Evolutionary conservation across 768 basidiomycete genomes (phyloP), one percentile per base, ranked within the genome.

Genomic region (Rhizopogon vesiculosus): DNA sequence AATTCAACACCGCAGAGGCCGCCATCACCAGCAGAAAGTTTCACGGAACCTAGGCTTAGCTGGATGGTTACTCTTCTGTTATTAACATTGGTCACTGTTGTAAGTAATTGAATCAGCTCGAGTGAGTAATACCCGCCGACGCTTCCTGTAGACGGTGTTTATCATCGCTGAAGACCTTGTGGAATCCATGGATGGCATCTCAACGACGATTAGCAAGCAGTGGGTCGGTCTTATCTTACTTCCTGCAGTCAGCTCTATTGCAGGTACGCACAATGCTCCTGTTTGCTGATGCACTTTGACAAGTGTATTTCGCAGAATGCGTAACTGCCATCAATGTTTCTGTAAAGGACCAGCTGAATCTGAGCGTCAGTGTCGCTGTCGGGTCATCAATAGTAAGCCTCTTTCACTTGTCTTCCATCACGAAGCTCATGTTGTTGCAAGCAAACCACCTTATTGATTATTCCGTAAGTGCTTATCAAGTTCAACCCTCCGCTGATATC

Each of bases 271-370:
- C 4, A 8, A 25, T 35, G 15, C 5, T 16, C 48, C 18, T 15
- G 25, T 15, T 52, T 45, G 15, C 3, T 42, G 25, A 51, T 8
- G 31, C 19, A 43, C 44, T 42, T 31, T 7, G 12, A 45, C 28
- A 13, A 4, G 7, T 55, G 1, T 38, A 39, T 51, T 62, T 25
- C 33, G 40, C 69, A 82, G 94, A 97, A 72, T 93, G 91, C 60
- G 83, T 93, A 54, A 95, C 90, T 6, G 92, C 93, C 10, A 81
- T 97, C 58, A 91, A 86, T 39, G 90, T 91, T n/a, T 92, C 93
- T 0, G 87, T 91, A 49, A 86, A 87, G 70, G 84, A 86, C 63
- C 89, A 91, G 66, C 76, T 95, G 42, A 85, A 88, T 51, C 78
- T 95, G 16, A 90, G 89, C 56, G 81, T 94, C 56, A 88, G 89